Base-by-base conservation (phyloP, 805 yeast species). In the Wickerhamiella parazyma region DNA sequence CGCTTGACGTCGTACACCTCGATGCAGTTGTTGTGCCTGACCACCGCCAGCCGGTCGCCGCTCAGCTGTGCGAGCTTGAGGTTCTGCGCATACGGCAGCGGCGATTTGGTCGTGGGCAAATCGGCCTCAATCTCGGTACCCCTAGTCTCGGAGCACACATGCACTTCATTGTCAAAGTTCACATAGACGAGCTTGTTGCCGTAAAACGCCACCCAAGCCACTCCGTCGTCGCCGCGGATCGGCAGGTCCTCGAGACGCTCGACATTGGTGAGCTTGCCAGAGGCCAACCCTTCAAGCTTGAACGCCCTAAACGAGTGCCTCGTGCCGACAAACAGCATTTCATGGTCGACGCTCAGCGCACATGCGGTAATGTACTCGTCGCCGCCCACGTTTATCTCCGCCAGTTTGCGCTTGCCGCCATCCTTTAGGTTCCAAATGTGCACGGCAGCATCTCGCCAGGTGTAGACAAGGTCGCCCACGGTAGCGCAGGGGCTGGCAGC, bases 361-460 rank as follows among this genome's bases (percentile, higher is more conserved):
- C 80, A 84, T 28, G 71, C 63, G 1, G 85, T 66, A 40, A 91
- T 78, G 61, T 81, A 81, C 49, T 85, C 95, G 25, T 82, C 94
- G 49, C 91, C 38, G 80, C 63, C 2, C 72, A 65, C 53, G 83
- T 48, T 34, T 7, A 48, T 14, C 61, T 82, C 82, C 42, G 81
- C 68, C 2, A 81, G 76, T 46, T 86, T 60, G 46, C 71, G 73
- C 55, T 71, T 75, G 37, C 61, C 62, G 16, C 33, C 20, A 16
- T 52, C 58, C 12, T 55, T 55, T 16, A 84, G 55, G 48, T 63
- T 66, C 97, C 97, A 91, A 9, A 91, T 68, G 56, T 85, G 85
- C 34, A 89, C 72, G 3, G 72, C 67, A 57, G 81, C 86, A 51
- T 81, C 93, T 53, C 77, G 80, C 91, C 93, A 89, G 71, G 80